Evolutionary conservation across 495 filamentous ascomycete species (phyloP).

Genomic region (Parathielavia appendiculata): DNA sequence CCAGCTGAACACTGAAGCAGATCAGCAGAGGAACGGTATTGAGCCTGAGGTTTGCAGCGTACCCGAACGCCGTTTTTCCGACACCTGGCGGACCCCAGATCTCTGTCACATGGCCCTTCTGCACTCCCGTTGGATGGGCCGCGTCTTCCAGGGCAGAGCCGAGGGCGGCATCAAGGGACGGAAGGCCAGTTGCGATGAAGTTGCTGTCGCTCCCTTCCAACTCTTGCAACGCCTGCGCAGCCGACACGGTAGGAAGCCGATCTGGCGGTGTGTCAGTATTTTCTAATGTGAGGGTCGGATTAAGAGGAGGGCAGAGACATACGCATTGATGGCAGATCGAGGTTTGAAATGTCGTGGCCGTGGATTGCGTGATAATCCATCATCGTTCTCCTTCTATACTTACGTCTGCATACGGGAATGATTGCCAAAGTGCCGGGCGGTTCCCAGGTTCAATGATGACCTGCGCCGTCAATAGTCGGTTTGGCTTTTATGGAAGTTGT

Average conservation of each 20-base stretch:
- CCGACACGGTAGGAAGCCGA: conserved; percentile 81
- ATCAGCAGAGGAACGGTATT: conserved; percentile 2
- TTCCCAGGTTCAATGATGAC: background rate
- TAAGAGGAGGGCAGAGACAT: conserved; percentile 3
- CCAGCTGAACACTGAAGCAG: conserved; percentile 57
- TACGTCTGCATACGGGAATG: background rate
- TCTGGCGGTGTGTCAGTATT: conserved; percentile 39
- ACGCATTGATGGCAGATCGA: conserved; percentile 35
- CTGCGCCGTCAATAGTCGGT: too few species aligned
- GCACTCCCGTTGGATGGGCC: conserved; percentile 48
- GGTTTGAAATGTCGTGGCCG: conserved; percentile 44
- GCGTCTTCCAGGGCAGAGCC: conserved; percentile 20
- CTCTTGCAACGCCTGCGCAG: conserved; percentile 72
- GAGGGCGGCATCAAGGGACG: conserved; percentile 49
- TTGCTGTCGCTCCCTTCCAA: conserved; percentile 42
- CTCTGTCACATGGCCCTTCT: conserved; percentile 77
- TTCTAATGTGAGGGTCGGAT: background rate
- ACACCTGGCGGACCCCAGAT: conserved; percentile 82
- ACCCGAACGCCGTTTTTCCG: conserved; percentile 86
- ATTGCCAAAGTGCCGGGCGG: background rate
- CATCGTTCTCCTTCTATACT: background rate
- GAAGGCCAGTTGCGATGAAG: conserved; percentile 63
- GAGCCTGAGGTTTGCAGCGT: conserved; percentile 6
- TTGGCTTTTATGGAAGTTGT: background rate
- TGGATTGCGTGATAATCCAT: conserved; percentile 45